Percentiles rank a stretch among this genome's conserved stretches.
These are phyloP conservation scores for Yamadazyma mexicana DNA, from an alignment of 1,139 yeast genomes.

Conservation along the genomic window DNA sequence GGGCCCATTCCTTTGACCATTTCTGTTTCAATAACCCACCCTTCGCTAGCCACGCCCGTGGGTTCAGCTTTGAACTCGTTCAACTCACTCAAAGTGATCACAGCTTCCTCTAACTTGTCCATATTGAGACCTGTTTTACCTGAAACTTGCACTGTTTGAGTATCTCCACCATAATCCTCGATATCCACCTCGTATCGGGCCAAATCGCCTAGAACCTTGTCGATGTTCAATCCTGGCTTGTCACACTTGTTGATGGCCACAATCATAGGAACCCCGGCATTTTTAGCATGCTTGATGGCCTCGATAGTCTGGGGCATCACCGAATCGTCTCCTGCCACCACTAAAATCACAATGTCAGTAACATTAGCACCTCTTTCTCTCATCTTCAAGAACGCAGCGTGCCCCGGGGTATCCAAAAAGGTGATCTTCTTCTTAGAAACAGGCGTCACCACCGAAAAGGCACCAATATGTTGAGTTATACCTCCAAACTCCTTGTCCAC, in stretches of 20 bases:
- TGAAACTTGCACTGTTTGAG: constrained; percentile 84
- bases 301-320: constrained; percentile 98
- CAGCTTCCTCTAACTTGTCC: constrained; percentile 87
- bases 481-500: constrained; percentile 93
- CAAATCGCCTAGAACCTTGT: constrained; percentile 74
- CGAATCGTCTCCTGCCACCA: constrained; percentile 98
- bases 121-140: constrained; percentile 83
- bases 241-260: constrained; percentile 95
- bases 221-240: constrained; percentile 69
- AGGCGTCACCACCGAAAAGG: constrained; percentile 83
- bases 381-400: constrained; percentile 95
- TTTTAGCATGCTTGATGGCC: constrained; percentile 90
- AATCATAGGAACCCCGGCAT: constrained; percentile 79
- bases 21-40: constrained; percentile 88
- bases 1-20: constrained; percentile 82
- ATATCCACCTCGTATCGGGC: constrained; percentile 78
- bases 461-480: constrained; percentile 97
- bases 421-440: constrained; percentile 75
- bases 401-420: constrained; percentile 97
- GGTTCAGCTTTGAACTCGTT: constrained; percentile 72
- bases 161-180: constrained; percentile 94
- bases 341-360: constrained; percentile 88
- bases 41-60: constrained; percentile 63
- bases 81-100: constrained; percentile 80
- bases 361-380: constrained; percentile 94